Percentiles rank a stretch among this genome's conserved stretches.
Evolutionary conservation across 768 basidiomycete genomes (phyloP).

Genomic region (Suillus cothurnatus): DNA sequence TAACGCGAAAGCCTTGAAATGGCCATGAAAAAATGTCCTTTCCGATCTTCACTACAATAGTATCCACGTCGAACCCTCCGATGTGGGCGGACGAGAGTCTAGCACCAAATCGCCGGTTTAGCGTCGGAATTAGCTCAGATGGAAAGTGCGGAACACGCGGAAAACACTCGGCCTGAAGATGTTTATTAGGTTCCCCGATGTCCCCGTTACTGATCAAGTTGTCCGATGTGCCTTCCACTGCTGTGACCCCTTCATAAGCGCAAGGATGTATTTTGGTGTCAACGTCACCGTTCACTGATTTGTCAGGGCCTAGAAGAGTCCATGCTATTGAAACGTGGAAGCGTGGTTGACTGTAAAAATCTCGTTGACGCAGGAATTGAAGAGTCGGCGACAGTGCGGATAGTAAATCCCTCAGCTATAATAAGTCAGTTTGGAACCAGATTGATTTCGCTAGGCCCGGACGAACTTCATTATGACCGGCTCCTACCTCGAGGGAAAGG

Average conservation of each 20-base stretch:
- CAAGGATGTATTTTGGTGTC: neutral
- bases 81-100: constrained; percentile 43
- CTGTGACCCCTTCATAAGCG: neutral
- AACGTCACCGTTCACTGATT: neutral
- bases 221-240: constrained; percentile 3
- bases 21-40: constrained; percentile 60
- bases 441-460: neutral
- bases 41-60: constrained; percentile 69
- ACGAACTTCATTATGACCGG: constrained; percentile 76
- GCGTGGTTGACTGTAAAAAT: constrained; percentile 77
- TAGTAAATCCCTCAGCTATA: constrained; percentile 62
- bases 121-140: constrained; percentile 41
- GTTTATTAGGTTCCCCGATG: neutral
- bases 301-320: constrained; percentile 59
- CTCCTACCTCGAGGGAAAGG: constrained; percentile 79
- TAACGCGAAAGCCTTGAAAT: constrained; percentile 19
- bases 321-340: constrained; percentile 93
- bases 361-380: constrained; percentile 63
- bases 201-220: neutral
- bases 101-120: constrained; percentile 52
- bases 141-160: constrained; percentile 57
- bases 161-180: constrained; percentile 29
- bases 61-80: constrained; percentile 53
- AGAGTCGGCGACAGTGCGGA: constrained; percentile 61
- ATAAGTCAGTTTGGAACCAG: constrained; percentile 8